Conservation (phyloP, 352 stramenopile species). For the Phytophthora quininea region DNA sequence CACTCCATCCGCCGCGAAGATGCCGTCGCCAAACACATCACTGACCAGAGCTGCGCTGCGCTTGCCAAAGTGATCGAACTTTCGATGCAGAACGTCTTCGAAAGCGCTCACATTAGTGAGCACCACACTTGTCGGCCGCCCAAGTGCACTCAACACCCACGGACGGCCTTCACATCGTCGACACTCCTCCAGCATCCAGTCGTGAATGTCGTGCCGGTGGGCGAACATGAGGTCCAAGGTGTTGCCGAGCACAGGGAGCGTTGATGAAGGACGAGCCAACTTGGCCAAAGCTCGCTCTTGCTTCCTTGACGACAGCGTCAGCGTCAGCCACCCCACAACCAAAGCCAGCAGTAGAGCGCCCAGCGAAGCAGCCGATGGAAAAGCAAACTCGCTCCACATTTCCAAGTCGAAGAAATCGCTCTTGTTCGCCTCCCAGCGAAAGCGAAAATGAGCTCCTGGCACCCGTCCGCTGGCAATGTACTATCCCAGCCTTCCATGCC, state of each 20-base stretch:
- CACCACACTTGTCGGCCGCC: conserved; percentile 45
- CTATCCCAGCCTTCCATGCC: neutral
- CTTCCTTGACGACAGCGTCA: conserved; percentile 26
- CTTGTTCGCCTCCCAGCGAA: neutral
- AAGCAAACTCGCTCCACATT: conserved; percentile 25
- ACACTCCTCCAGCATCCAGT: conserved; percentile 66
- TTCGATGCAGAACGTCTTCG: conserved; percentile 61
- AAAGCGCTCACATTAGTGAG: conserved; percentile 43
- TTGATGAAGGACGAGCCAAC: conserved; percentile 40
- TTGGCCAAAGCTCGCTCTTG: conserved; percentile 29
- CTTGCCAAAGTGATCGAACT: conserved; percentile 85
- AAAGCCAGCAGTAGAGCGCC: conserved; percentile 22
- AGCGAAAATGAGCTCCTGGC: neutral
- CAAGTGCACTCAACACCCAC: conserved; percentile 50
- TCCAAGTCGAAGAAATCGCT: neutral
- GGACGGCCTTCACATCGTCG: conserved; percentile 42
- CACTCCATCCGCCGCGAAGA: conserved; percentile 67
- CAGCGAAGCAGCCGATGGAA: conserved; percentile 17
- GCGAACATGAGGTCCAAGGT: conserved; percentile 56
- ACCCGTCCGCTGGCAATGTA: neutral
- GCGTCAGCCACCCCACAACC: conserved; percentile 37
- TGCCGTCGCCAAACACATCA: conserved; percentile 73
- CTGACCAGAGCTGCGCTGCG: conserved; percentile 43
- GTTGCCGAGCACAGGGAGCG: conserved; percentile 54
- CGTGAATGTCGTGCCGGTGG: conserved; percentile 53